Percentiles rank a stretch among this genome's conserved stretches.
Evolutionary conservation across 2,329 filamentous ascomycete species (phyloP).

Genomic region (Diaporthe citrichinensis): DNA sequence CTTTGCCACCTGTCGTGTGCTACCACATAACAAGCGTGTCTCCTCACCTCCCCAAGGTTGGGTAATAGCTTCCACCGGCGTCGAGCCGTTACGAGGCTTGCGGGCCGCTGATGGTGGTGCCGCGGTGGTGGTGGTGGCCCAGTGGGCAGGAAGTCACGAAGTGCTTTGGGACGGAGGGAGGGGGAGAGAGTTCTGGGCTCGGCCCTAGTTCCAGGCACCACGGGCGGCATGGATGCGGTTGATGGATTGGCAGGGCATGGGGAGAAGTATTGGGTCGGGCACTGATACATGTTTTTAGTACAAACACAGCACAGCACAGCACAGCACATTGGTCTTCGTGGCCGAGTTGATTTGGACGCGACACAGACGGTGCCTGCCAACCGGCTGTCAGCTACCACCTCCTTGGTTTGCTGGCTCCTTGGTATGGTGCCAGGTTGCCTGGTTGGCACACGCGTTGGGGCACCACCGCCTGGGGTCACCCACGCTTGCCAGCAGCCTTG

Average conservation of each 20-base stretch:
- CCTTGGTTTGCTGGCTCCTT: constrained; percentile 29
- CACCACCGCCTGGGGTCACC: constrained; percentile 15
- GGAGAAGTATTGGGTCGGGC: constrained; percentile 33
- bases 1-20: constrained; percentile 39
- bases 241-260: constrained; percentile 4
- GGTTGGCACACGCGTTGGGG: constrained; percentile 20
- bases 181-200: constrained; percentile 31
- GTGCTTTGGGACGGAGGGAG: not conserved
- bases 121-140: constrained; percentile 7
- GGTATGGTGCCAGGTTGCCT: constrained; percentile 8
- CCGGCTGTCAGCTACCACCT: constrained; percentile 28
- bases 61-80: constrained; percentile 30
- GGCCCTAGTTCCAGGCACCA: constrained; percentile 41
- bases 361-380: constrained; percentile 13
- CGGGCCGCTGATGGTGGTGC: constrained; percentile 31
- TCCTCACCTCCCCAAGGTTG: constrained; percentile 30
- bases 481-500: constrained; percentile 19
- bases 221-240: constrained; percentile 11
- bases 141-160: not conserved
- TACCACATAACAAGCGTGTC: constrained; percentile 33
- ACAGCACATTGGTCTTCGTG: not conserved
- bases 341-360: not conserved
- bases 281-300: constrained; percentile 33
- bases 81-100: constrained; percentile 36
- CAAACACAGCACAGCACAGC: constrained; percentile 2